Conservation (phyloP, 2,329 filamentous ascomycete genomes). For the Fusarium albidum region DNA sequence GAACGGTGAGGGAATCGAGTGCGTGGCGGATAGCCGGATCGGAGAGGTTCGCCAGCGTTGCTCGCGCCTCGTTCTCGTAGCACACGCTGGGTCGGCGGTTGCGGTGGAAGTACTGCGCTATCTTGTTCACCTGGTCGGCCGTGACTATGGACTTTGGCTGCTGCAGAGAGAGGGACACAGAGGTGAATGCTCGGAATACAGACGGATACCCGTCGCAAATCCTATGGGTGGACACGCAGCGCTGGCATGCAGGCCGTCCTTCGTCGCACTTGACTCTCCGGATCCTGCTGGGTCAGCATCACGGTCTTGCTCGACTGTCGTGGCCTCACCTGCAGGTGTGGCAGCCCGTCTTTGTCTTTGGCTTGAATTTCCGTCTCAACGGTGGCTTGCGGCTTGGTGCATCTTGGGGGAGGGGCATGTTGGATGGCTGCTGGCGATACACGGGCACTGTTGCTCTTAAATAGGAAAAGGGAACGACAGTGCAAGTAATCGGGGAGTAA, state of each 20-base stretch:
- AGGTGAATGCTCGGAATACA: neutral
- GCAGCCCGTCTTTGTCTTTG: conserved; percentile 4
- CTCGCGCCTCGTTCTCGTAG: conserved; percentile 6
- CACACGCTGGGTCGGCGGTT: neutral
- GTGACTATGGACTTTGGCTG: conserved; percentile 1
- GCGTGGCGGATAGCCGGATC: conserved; percentile 10
- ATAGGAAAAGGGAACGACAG: conserved; percentile 7
- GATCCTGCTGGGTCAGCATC: conserved; percentile 1
- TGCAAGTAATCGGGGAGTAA: too few relatives aligned
- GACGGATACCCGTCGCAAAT: conserved; percentile 3
- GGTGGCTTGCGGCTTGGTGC: neutral
- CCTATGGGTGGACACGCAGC: conserved; percentile 1
- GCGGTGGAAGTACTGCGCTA: conserved; percentile 8
- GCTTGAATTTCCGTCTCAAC: neutral
- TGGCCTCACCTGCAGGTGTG: conserved; percentile 6
- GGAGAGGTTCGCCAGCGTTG: conserved; percentile 2
- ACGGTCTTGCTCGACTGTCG: neutral
- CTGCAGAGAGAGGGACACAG: neutral
- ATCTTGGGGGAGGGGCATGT: neutral
- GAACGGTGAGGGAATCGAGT: neutral
- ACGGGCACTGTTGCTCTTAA: neutral
- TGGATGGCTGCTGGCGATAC: neutral
- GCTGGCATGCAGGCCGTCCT: neutral
- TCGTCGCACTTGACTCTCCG: conserved; percentile 16
- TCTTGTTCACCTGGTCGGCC: neutral